Base-by-base conservation (phyloP, 768 basidiomycete genomes). In the Hydnum rufescens region DNA sequence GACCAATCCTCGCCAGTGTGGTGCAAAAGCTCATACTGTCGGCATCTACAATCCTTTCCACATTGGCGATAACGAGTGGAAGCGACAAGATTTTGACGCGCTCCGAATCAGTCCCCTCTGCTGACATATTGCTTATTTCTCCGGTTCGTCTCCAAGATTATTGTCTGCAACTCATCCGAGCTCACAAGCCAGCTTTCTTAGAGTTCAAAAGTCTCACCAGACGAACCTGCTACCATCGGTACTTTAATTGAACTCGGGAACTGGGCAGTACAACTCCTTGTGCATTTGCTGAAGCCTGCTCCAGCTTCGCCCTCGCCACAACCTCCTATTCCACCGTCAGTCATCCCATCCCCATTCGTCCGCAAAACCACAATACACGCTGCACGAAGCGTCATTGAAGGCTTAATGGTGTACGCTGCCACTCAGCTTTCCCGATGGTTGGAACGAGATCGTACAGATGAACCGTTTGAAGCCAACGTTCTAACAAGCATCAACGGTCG, bases 161-260 rank as follows among this genome's bases (percentile, higher is more conserved):
- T 8, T 16, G 44, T 13, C 25, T 28, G 44, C 6, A 28, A 54
- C 23, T 25, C 29, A 19, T 3, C 18, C 5, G 44, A 2, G 16
- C 48, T 54, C n/a, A 42, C 26, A 4, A 30, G 32, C 5, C 48
- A 50, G 22, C 26, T 39, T 8, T 51, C 49, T 42, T 57, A 93
- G 88, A 83, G 85, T 61, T 81, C 84, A 3, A 90, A 87, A 59
- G 79, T 88, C 3, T 80, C 87, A 2, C 70, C 82, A 0, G 77
- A 78, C 13, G 88, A 90, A 58, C 78, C 82, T 4, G 76, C 87
- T 0, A 89, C 88, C 0, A 65, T 89, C 51, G 88, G 89, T 18
- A 90, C 89, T 0, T 65, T 93, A 4, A 71, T 89, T n/a, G 88
- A 92, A 65, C 66, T 90, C 3, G 83, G 77, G 1, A 84, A 81